Evolutionary conservation across 768 basidiomycete genomes (phyloP).

Genomic region (Suillus placidus): DNA sequence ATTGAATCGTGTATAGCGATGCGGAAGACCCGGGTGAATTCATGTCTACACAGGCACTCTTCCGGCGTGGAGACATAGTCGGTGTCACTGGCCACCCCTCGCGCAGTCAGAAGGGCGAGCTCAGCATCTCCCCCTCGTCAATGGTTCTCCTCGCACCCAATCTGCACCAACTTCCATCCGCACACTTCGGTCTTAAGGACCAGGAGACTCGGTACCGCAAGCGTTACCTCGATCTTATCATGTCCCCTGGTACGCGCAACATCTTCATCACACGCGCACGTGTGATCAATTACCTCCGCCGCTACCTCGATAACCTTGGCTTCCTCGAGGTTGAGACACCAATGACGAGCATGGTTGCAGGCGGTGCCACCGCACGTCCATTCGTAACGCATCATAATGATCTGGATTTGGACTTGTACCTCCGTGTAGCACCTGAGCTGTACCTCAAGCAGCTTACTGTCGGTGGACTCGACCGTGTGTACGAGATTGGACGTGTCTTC

Average conservation of each 20-base stretch:
- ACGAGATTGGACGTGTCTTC: slow-evolving; percentile 98
- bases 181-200: slow-evolving; percentile 94
- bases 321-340: slow-evolving; percentile 99
- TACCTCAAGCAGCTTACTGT: slow-evolving; percentile 98
- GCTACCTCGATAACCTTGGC: slow-evolving; percentile 85
- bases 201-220: slow-evolving; percentile 97
- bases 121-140: slow-evolving; percentile 80
- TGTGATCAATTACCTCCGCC: slow-evolving; percentile 91
- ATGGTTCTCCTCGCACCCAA: slow-evolving; percentile 94
- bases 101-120: slow-evolving; percentile 94
- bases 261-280: slow-evolving; percentile 89
- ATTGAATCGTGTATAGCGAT: slow-evolving; percentile 48
- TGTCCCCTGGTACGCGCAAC: slow-evolving; percentile 86
- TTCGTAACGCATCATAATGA: slow-evolving; percentile 99
- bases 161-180: slow-evolving; percentile 91
- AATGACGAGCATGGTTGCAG: slow-evolving; percentile 95
- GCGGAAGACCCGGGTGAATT: slow-evolving; percentile 66
- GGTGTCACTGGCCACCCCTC: slow-evolving; percentile 89
- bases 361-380: slow-evolving; percentile 98
- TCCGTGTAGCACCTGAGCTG: slow-evolving; percentile 96
- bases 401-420: slow-evolving; percentile 92
- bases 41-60: slow-evolving; percentile 72
- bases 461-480: slow-evolving; percentile 96
- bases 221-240: slow-evolving; percentile 97
- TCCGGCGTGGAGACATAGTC: slow-evolving; percentile 95